phyloP scores from a whole-genome alignment of 192 early-diverging fungal genomes.

The Oehlia diaphana region DNA sequence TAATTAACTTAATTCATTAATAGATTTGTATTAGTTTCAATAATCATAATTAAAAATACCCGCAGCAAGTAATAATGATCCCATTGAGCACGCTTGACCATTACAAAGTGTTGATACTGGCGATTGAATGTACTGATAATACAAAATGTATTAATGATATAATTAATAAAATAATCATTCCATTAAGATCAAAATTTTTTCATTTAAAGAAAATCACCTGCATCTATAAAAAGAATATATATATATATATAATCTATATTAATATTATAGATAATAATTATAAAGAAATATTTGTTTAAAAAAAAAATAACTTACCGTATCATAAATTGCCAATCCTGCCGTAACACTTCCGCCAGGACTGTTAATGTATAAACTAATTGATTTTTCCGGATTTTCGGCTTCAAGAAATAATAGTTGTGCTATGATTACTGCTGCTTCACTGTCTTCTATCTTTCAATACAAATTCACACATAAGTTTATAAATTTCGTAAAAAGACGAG shows the following conservation, averaged over 20 bases:
- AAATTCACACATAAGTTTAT: not conserved
- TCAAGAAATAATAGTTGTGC: conserved; percentile 96
- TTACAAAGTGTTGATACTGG: conserved; percentile 94
- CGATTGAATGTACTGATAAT: conserved; percentile 79
- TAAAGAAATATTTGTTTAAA: not conserved
- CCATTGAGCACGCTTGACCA: conserved; percentile 99
- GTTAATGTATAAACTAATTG: conserved; percentile 96
- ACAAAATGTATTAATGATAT: not conserved
- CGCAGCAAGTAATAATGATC: conserved; percentile 87
- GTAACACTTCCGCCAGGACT: conserved; percentile 96
- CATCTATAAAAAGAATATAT: conserved; percentile 23
- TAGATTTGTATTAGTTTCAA: not conserved
- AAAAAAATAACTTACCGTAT: conserved; percentile 58
- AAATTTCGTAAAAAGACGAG: not conserved
- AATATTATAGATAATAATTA: not conserved
- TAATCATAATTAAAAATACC: conserved; percentile 40
- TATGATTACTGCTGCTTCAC: conserved; percentile 81
- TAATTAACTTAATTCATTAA: not conserved
- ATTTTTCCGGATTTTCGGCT: conserved; percentile 90
- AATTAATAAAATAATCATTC: conserved; percentile 2
- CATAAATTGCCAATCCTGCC: conserved; percentile 91
- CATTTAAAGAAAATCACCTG: conserved; percentile 15
- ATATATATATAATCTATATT: not conserved
- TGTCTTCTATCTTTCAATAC: conserved; percentile 70
- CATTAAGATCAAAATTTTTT: not conserved